Conservation (phyloP, 371 early-diverging fungal genomes). For the Mortierella sp. region DNA sequence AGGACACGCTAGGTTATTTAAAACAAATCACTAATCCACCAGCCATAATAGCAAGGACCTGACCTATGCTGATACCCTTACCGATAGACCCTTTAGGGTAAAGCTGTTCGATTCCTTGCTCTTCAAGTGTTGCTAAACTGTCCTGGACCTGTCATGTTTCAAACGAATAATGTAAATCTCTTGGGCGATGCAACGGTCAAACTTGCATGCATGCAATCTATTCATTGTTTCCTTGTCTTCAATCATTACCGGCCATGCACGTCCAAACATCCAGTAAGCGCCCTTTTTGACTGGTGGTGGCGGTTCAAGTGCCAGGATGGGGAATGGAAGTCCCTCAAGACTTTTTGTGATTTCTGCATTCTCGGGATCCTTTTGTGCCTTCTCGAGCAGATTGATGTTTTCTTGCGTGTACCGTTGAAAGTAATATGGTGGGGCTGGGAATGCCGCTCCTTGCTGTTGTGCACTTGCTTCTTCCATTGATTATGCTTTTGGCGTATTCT, state of each 20-base stretch:
- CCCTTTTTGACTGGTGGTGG: constrained; percentile 74
- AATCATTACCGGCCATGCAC: constrained; percentile 72
- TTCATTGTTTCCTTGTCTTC: too few relatives aligned
- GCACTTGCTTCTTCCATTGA: constrained; percentile 44
- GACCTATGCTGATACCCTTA: constrained; percentile 17
- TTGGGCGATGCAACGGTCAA: neutral
- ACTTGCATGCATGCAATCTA: neutral
- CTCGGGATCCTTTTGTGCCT: constrained; percentile 29
- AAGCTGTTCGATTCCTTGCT: constrained; percentile 76
- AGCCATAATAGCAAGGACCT: neutral
- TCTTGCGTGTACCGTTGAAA: constrained; percentile 74
- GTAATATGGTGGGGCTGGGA: constrained; percentile 79
- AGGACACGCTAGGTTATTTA: neutral
- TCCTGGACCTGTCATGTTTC: constrained; percentile 64
- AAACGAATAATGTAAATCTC: neutral
- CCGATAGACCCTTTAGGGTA: constrained; percentile 71
- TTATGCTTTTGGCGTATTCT: constrained; percentile 2
- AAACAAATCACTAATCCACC: neutral
- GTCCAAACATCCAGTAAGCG: constrained; percentile 78
- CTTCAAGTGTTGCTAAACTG: constrained; percentile 69
- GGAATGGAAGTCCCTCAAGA: constrained; percentile 63
- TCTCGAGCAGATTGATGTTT: constrained; percentile 63
- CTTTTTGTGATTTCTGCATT: constrained; percentile 40
- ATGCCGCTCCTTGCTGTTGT: constrained; percentile 66
- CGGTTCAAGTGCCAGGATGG: constrained; percentile 65